Conservation (phyloP, 768 basidiomycete genomes). For the Hebeloma cylindrosporum region DNA sequence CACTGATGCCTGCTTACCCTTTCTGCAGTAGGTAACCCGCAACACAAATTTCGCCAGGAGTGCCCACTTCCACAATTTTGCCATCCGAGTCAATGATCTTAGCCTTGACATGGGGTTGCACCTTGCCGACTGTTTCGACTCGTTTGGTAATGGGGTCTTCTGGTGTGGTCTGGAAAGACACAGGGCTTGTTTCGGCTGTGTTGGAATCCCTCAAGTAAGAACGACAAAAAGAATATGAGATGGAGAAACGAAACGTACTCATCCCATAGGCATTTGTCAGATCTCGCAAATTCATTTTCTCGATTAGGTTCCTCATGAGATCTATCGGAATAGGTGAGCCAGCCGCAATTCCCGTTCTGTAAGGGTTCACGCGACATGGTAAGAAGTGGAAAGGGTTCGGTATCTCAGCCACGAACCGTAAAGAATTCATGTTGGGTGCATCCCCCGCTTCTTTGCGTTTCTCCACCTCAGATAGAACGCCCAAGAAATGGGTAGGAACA, state of each 20-base stretch:
- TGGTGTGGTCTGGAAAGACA: slow-evolving; percentile 78
- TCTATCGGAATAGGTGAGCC: slow-evolving; percentile 79
- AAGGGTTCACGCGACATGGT: not conserved
- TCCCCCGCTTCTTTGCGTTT: slow-evolving; percentile 48
- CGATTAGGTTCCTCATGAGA: slow-evolving; percentile 72
- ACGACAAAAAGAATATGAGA: not conserved
- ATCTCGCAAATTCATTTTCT: slow-evolving; percentile 64
- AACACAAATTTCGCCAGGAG: slow-evolving; percentile 71
- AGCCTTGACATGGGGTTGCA: slow-evolving; percentile 76
- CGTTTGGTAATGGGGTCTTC: slow-evolving; percentile 70
- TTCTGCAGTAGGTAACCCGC: slow-evolving; percentile 80
- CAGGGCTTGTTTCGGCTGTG: slow-evolving; percentile 79
- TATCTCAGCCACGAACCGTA: slow-evolving; percentile 64
- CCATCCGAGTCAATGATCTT: slow-evolving; percentile 64
- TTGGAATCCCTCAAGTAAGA: slow-evolving; percentile 1
- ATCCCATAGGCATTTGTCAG: slow-evolving; percentile 84
- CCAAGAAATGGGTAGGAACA: slow-evolving; percentile 84
- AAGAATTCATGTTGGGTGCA: slow-evolving; percentile 43
- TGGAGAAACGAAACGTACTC: slow-evolving; percentile 52
- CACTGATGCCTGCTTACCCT: slow-evolving; percentile 66
- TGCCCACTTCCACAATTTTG: slow-evolving; percentile 66
- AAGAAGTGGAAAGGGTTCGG: not conserved
- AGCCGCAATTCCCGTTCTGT: slow-evolving; percentile 80
- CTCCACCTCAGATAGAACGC: slow-evolving; percentile 67
- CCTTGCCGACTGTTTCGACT: slow-evolving; percentile 78